Base-by-base conservation (phyloP, 148 eudicot species). In the Fagopyrum tataricum region DNA sequence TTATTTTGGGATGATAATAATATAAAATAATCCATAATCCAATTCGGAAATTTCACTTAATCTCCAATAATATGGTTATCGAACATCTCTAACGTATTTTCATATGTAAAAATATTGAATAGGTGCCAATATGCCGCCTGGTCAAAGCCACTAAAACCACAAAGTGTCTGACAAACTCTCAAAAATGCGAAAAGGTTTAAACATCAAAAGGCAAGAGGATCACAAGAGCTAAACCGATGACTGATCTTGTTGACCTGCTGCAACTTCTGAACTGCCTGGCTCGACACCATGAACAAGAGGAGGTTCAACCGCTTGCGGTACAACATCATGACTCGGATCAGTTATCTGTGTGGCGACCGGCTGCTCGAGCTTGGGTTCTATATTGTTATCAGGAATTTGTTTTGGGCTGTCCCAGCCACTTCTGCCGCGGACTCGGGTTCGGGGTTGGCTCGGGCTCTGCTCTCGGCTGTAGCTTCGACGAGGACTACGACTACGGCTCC, bases 401-500 rank as follows among this genome's bases (percentile, higher is more conserved):
- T 79, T 82, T 4, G 70, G 78, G 74, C 83, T 84, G 0, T 87
- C 80, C 37, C 83, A 67, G 72, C 82, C 76, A 4, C 75, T 20
- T 6, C 7, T 0, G 61, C 61, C 21, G 20, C 61, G 68, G 68
- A 85, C 81, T 5, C 64, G 37, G 13, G 21, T 79, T 74, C 55
- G 55, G 55, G n/a, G 0, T 0, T 81, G 84, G 75, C 79, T 78
- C 0, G 81, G 83, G 75, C 81, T 83, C 37, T 77, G 76, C 42
- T 84, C 79, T 17, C 76, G 71, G 49, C 89, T 80, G 44, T 81
- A 67, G 74, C 87, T 80, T 7, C 73, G 72, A 3, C 80, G 67
- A 15, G 12, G 37, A 2, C 71, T 75, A 0, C 80, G 83, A 53
- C 87, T 75, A 31, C 89, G 26, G 71, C 90, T 85, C 11, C 87